Conservation (phyloP, 352 stramenopile genomes). For the Phytophthora parvispora region DNA sequence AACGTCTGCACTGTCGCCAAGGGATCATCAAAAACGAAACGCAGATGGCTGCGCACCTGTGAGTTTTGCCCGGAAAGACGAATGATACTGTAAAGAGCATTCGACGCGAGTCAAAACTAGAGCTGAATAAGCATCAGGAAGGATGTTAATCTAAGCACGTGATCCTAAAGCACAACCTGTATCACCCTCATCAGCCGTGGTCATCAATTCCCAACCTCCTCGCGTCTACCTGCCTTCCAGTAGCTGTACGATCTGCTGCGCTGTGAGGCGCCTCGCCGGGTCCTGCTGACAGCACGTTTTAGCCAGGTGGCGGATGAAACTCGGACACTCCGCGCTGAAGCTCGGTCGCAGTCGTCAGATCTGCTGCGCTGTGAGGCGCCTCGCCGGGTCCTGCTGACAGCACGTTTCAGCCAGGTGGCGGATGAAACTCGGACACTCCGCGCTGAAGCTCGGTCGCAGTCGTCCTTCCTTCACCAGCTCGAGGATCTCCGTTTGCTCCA, state of each 20-base stretch:
- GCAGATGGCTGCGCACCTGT: neutral
- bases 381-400: constrained; percentile 45
- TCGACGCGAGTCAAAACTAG: no score
- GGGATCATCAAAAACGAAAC: neutral
- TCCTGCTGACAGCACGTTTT: constrained; percentile 51
- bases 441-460: constrained; percentile 53
- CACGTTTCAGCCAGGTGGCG: constrained; percentile 45
- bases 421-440: constrained; percentile 51
- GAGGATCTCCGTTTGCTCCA: constrained; percentile 13
- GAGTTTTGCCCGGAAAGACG: no score
- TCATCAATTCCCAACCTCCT: neutral
- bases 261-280: constrained; percentile 41
- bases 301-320: constrained; percentile 47
- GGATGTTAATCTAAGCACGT: no score
- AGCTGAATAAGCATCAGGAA: neutral
- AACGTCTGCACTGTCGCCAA: neutral
- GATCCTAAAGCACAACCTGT: no score
- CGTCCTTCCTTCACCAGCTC: constrained; percentile 22
- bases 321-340: constrained; percentile 52
- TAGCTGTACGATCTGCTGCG: constrained; percentile 51
- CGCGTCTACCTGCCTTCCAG: constrained; percentile 34
- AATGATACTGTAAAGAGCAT: no score
- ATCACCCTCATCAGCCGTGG: neutral
- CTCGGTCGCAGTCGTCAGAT: constrained; percentile 46
- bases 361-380: constrained; percentile 47